phyloP scores from a whole-genome alignment of 2,329 filamentous ascomycete species.

The Aspergillus novofumigatus region DNA sequence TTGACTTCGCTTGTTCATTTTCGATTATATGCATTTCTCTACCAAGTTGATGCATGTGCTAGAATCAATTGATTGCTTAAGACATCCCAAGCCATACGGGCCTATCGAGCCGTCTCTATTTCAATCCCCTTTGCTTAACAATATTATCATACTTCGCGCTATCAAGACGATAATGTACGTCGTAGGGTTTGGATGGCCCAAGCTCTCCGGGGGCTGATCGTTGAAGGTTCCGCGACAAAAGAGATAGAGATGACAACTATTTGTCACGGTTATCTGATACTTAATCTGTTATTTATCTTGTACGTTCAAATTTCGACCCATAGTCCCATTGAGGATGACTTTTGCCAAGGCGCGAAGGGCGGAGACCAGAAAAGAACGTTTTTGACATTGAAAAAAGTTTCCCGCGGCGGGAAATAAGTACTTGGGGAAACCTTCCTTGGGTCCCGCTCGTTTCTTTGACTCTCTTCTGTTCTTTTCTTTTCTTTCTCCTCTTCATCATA shows the following conservation, averaged over 20 bases:
- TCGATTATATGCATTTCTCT: not conserved
- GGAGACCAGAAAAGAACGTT: not conserved
- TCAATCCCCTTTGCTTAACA: not conserved
- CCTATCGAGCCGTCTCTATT: not conserved
- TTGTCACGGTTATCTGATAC: not conserved
- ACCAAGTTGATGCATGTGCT: not conserved
- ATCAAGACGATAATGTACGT: not conserved
- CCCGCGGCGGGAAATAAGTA: not conserved
- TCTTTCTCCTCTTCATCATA: no score
- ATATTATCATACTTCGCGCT: not conserved
- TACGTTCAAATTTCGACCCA: not conserved
- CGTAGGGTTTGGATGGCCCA: not conserved
- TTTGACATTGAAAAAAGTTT: not conserved
- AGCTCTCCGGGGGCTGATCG: not conserved
- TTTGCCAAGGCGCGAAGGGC: not conserved
- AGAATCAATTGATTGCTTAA: not conserved
- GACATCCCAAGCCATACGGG: not conserved
- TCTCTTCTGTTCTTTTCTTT: no score
- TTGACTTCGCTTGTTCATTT: not conserved
- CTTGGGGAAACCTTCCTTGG: not conserved
- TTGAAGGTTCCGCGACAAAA: not conserved
- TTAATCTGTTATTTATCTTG: not conserved
- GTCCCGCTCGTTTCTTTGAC: constrained; percentile 4
- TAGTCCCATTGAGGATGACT: not conserved
- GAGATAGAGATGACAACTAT: not conserved